Conservation (phyloP, 208 protist genomes). For the Acanthamoeba lenticulata region DNA sequence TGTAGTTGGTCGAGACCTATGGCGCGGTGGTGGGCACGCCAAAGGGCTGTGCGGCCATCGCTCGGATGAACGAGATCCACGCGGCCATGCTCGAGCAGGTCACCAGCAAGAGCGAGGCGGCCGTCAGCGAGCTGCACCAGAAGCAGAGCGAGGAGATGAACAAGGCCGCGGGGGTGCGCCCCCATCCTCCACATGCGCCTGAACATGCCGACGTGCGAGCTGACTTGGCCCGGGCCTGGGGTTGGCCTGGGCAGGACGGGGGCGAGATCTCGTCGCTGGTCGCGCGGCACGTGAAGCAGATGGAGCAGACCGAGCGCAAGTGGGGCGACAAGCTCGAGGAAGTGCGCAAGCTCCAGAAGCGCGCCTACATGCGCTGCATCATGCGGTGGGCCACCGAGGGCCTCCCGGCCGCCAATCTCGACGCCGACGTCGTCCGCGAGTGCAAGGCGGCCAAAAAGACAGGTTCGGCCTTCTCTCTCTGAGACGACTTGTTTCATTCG, state of each 20-base stretch:
- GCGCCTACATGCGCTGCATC: neutral
- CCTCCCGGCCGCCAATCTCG: neutral
- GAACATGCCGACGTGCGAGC: neutral
- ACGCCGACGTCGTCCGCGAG: neutral
- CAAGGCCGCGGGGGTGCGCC: neutral
- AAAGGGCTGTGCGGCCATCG: neutral
- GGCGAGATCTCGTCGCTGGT: constrained; percentile 10
- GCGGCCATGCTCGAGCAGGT: constrained; percentile 19
- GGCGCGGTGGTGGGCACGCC: neutral
- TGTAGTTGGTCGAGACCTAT: neutral
- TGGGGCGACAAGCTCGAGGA: constrained; percentile 3
- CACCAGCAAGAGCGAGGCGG: constrained; percentile 1
- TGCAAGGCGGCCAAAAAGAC: constrained; percentile 1
- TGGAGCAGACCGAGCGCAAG: constrained; percentile 28
- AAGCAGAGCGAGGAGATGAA: constrained; percentile 47
- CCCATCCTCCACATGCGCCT: neutral
- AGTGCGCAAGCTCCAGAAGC: neutral
- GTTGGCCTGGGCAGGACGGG: neutral
- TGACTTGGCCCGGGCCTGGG: neutral
- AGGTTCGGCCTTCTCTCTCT: neutral
- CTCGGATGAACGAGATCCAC: constrained; percentile 23
- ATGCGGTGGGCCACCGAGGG: constrained; percentile 17
- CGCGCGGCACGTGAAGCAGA: constrained; percentile 3
- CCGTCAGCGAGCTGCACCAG: neutral
- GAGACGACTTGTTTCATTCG: neutral